Percentiles rank a stretch among this genome's conserved stretches.
phyloP scores from a whole-genome alignment of 768 basidiomycete species.

The Hericium rajendrae region DNA sequence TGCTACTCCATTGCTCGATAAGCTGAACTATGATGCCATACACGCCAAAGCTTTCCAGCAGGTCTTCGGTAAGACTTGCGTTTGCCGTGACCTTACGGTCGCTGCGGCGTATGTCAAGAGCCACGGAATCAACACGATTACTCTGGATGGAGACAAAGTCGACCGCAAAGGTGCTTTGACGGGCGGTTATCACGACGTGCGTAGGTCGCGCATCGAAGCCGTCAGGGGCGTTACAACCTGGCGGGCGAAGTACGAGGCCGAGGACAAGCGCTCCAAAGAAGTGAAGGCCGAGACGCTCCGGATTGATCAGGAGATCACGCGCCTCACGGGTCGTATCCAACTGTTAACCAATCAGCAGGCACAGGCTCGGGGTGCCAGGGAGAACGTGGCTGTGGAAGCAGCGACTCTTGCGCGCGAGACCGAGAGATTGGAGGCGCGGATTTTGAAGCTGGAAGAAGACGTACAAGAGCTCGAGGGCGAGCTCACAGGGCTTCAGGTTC shows the following conservation, averaged over 20 bases:
- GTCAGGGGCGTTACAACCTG: constrained; percentile 71
- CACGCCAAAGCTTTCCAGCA: constrained; percentile 87
- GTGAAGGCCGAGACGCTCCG: constrained; percentile 60
- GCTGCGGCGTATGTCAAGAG: constrained; percentile 92
- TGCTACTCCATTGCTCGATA: constrained; percentile 73
- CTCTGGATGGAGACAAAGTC: constrained; percentile 94
- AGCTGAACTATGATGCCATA: constrained; percentile 62
- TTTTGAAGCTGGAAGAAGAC: constrained; percentile 55
- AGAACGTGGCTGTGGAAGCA: constrained; percentile 56
- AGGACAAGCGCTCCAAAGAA: constrained; percentile 56
- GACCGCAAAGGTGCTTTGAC: constrained; percentile 94
- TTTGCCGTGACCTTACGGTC: constrained; percentile 85
- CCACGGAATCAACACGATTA: constrained; percentile 94
- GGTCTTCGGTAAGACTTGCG: constrained; percentile 95
- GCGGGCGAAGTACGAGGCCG: constrained; percentile 60
- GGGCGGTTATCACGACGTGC: constrained; percentile 91
- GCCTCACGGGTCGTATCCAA: constrained; percentile 61
- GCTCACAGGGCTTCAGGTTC: constrained; percentile 47
- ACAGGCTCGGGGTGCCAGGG: constrained; percentile 59
- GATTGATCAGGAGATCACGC: constrained; percentile 83
- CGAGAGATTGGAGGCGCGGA: constrained; percentile 54
- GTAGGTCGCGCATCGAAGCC: constrained; percentile 82
- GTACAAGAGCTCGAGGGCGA: constrained; percentile 68
- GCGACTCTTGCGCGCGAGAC: constrained; percentile 52
- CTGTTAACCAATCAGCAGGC: constrained; percentile 60